Evolutionary conservation across 495 filamentous ascomycete species (phyloP).

Genomic region (Annulohypoxylon bovei): DNA sequence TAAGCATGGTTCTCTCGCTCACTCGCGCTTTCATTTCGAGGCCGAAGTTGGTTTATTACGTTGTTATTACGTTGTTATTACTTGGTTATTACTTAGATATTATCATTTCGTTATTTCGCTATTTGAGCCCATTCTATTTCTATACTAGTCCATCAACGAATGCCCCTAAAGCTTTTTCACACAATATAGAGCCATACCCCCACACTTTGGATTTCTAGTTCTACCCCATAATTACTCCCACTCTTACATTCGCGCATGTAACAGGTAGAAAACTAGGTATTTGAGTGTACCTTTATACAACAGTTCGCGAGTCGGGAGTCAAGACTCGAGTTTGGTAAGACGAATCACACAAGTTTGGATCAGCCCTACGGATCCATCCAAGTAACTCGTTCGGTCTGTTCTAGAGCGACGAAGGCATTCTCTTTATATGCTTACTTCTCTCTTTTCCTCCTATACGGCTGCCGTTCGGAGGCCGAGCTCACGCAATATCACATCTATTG

Average conservation of each 20-base stretch:
- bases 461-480: conserved; percentile 2
- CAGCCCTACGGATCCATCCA: background rate
- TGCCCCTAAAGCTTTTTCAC: background rate
- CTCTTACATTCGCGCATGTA: background rate
- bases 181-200: background rate
- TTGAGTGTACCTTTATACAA: background rate
- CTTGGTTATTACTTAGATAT: background rate
- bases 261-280: background rate
- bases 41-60: conserved; percentile 13
- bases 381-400: background rate
- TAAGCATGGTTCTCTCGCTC: background rate
- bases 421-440: background rate
- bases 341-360: background rate
- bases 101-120: background rate
- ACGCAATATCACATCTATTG: background rate
- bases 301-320: background rate
- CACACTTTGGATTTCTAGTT: background rate
- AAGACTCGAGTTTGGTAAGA: background rate
- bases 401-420: background rate
- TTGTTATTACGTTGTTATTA: no score
- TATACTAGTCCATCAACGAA: background rate
- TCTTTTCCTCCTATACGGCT: background rate
- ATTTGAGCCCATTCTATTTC: background rate
- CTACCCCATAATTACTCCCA: background rate
- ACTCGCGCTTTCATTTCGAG: conserved; percentile 16